phyloP scores from a whole-genome alignment of 78 protist genomes.

The Dictyostelium brefeldianum region DNA sequence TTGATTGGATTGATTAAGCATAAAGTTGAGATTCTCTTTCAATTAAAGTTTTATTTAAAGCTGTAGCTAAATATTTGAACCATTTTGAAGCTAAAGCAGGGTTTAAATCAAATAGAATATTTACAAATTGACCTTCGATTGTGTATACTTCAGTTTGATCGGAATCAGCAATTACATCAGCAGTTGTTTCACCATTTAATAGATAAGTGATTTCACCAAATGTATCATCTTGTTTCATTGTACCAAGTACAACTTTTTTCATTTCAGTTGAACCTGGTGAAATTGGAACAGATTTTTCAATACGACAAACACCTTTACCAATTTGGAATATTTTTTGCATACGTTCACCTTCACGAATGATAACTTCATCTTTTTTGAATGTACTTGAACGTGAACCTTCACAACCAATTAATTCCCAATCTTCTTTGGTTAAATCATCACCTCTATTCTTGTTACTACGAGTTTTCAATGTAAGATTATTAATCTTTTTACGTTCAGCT shows the following conservation, averaged over 20 bases:
- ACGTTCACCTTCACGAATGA: constrained; percentile 72
- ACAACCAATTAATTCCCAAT: constrained; percentile 72
- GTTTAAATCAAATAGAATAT: constrained; percentile 77
- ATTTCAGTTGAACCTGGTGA: constrained; percentile 12
- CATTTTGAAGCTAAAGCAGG: constrained; percentile 83
- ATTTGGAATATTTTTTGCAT: constrained; percentile 84
- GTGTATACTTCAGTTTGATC: constrained; percentile 67
- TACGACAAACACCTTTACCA: constrained; percentile 81
- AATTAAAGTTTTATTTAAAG: constrained; percentile 71
- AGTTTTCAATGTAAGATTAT: constrained; percentile 41
- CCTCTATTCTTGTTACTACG: constrained; percentile 27
- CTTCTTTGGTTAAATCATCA: constrained; percentile 78
- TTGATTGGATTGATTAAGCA: constrained; percentile 2
- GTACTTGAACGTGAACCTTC: constrained; percentile 54
- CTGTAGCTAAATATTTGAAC: constrained; percentile 78
- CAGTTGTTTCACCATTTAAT: constrained; percentile 80
- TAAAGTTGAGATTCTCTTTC: constrained; percentile 79
- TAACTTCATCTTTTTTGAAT: constrained; percentile 70
- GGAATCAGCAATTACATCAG: constrained; percentile 78
- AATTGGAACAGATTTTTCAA: constrained; percentile 59
- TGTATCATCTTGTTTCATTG: constrained; percentile 82
- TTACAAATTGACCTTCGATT: constrained; percentile 85
- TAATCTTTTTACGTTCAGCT: constrained; percentile 49
- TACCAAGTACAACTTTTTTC: constrained; percentile 64
- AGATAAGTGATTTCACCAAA: constrained; percentile 88